Base-by-base conservation (phyloP, 305 asterid species). In the Fraxinus baroniana region DNA sequence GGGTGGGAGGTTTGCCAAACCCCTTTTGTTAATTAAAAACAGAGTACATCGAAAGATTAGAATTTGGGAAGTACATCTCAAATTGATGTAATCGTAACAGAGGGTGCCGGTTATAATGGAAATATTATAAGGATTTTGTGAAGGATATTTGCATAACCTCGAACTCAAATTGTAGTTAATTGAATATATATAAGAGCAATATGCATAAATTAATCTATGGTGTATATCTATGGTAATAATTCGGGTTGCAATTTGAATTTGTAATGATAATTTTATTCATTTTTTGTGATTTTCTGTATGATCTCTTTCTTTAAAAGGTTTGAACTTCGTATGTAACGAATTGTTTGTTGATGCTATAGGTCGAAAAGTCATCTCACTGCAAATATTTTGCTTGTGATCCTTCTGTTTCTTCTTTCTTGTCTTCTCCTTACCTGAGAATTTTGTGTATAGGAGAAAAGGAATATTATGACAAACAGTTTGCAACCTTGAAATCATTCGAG, bases 391-490 rank as follows among this genome's bases (percentile, higher is more conserved):
- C 10, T 70, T 82, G 32, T n/a, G 55, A 71, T 66, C 44, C 15
- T 72, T 76, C 22, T 9, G 26, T 77, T 52, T 76, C 72, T 20
- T 41, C 55, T 62, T 49, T 41, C n/a, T 17, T 73, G 13, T 24
- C 5, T 68, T 71, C 60, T 28, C 66, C 64, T 79, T 78, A 49
- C 18, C 12, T 62, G 33, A 28, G 72, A 57, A 15, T n/a, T 37
- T 68, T 15, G 12, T 80, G n/a, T 82, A 36, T 79, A 93, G 98
- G 97, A 82, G 96, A 90, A 73, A 90, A 85, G 88, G 92, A 91
- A 55, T 94, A 94, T 82, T 94, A 94, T 72, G 97, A 91, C 87
- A 86, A 85, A 80, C 94, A 94, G 83, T 86, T 94, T 79, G 94
- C 87, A 41, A 93, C 94, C 37, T 86, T 94, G 79, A 88, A 92